Conservation (phyloP, 108 stramenopile genomes). For the Heterococcus sp. region DNA sequence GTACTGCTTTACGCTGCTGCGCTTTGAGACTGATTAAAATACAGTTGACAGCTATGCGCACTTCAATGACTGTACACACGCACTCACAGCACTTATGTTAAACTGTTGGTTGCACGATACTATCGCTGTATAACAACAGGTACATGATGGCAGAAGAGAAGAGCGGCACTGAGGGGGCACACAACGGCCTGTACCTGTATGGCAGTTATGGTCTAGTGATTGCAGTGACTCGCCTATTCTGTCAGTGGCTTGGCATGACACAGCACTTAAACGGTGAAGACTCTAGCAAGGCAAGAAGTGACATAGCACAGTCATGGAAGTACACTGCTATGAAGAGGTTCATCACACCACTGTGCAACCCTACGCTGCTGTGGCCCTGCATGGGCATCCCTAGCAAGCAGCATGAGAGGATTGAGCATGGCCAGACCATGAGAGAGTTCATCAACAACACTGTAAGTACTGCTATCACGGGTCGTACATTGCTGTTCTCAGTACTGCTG, state of each 20-base stretch:
- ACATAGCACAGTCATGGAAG: background rate
- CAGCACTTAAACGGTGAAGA: background rate
- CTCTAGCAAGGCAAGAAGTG: background rate
- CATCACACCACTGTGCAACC: background rate
- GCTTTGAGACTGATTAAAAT: no score
- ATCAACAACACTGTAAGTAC: background rate
- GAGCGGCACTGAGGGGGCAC: background rate
- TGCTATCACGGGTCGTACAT: no score
- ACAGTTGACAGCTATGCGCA: no score
- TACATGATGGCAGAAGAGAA: background rate
- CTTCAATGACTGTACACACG: no score
- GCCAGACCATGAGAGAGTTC: background rate
- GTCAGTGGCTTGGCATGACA: background rate
- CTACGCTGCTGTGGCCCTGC: background rate
- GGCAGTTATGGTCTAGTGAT: background rate
- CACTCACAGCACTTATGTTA: no score
- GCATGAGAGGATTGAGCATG: background rate
- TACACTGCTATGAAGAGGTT: background rate
- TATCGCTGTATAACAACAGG: no score
- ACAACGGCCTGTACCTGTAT: background rate
- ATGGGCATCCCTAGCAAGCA: background rate
- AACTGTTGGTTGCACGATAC: no score
- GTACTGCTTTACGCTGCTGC: no score
- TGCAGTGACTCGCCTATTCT: background rate
- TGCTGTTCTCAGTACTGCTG: no score